Evolutionary conservation across 2,329 filamentous ascomycete species (phyloP).

Genomic region (Aspergillus intermedius): DNA sequence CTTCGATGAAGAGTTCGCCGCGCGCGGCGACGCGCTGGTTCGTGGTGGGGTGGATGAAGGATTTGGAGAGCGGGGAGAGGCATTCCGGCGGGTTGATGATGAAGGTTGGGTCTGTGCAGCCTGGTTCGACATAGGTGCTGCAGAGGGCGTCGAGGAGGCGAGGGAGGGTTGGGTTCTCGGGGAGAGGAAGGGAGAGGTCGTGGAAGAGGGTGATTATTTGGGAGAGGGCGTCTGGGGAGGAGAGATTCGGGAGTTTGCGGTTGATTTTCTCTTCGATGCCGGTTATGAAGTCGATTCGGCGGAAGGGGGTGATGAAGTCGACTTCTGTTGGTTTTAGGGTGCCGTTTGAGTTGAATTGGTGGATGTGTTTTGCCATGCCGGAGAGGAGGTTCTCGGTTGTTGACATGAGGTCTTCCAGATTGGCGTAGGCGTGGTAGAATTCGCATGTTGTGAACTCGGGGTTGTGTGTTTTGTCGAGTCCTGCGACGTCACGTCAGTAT

Average conservation of each 20-base stretch:
- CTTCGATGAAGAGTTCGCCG: constrained; percentile 75
- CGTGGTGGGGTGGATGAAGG: constrained; percentile 62
- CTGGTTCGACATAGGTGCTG: constrained; percentile 68
- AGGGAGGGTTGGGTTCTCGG: constrained; percentile 52
- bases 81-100: constrained; percentile 84
- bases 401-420: constrained; percentile 65
- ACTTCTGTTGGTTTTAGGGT: constrained; percentile 45
- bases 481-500: constrained; percentile 23
- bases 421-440: constrained; percentile 84
- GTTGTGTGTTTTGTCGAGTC: constrained; percentile 81
- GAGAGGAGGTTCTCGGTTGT: constrained; percentile 68
- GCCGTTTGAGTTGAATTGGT: constrained; percentile 34
- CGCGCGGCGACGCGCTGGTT: constrained; percentile 71
- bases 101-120: constrained; percentile 68
- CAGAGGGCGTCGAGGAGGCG: constrained; percentile 78
- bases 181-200: constrained; percentile 44
- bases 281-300: constrained; percentile 74
- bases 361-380: constrained; percentile 51
- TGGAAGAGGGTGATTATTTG: constrained; percentile 53
- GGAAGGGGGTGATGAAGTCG: constrained; percentile 55
- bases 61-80: constrained; percentile 87
- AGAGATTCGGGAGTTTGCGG: constrained; percentile 59
- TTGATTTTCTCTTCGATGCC: constrained; percentile 64
- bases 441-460: constrained; percentile 97
- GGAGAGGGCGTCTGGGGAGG: constrained; percentile 48